Percentiles rank a stretch among this genome's conserved stretches.
Conservation (phyloP, 2,329 filamentous ascomycete species). For the Graphium sp. region DNA sequence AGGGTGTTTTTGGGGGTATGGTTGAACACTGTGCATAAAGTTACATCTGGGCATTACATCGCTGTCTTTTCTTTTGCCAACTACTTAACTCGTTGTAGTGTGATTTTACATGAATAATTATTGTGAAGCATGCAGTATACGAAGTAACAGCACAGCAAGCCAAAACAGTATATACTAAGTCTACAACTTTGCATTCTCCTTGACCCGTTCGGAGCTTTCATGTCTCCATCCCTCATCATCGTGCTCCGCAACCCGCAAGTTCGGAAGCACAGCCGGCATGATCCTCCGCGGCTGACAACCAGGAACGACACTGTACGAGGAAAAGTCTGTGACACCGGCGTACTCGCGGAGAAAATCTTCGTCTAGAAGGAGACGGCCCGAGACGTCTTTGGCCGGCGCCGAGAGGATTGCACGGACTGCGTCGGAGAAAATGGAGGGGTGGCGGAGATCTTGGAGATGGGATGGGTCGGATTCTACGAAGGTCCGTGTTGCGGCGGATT, state of each 20-base stretch:
- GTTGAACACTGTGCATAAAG: too few relatives aligned
- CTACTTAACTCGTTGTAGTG: too few relatives aligned
- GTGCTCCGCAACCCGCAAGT: conserved; percentile 59
- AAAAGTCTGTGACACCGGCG: conserved; percentile 51
- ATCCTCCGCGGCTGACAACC: conserved; percentile 53
- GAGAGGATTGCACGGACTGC: conserved; percentile 57
- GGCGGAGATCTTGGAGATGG: conserved; percentile 37
- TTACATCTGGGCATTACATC: too few relatives aligned
- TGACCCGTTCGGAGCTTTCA: too few relatives aligned
- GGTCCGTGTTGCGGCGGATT: conserved; percentile 55
- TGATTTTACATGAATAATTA: too few relatives aligned
- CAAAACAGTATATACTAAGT: too few relatives aligned
- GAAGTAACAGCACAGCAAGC: too few relatives aligned
- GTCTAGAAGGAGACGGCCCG: conserved; percentile 57
- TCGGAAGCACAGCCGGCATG: conserved; percentile 56
- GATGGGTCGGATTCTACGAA: conserved; percentile 1
- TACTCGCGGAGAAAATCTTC: conserved; percentile 62
- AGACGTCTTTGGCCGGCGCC: conserved; percentile 43
- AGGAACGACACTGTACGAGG: conserved; percentile 51
- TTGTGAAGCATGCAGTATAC: too few relatives aligned
- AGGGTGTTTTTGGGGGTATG: not conserved
- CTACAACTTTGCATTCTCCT: too few relatives aligned
- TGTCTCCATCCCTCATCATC: conserved; percentile 77
- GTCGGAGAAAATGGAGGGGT: conserved; percentile 61
- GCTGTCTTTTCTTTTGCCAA: conserved; percentile 1